phyloP scores from a whole-genome alignment of 345 rosid species.

The Boechera divaricarpa region DNA sequence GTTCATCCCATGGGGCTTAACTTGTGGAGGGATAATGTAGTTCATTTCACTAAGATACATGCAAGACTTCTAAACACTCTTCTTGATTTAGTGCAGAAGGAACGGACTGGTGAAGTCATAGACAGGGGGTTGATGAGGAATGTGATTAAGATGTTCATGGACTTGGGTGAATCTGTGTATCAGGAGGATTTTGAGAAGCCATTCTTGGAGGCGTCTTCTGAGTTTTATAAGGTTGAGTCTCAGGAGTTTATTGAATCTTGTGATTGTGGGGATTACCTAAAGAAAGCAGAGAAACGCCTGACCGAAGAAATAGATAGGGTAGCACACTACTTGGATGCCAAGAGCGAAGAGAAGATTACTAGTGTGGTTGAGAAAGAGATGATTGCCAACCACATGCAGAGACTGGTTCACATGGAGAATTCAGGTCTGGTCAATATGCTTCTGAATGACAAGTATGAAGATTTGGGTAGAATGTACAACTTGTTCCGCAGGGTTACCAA shows the following conservation, averaged over 20 bases:
- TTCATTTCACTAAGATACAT: slow-evolving; percentile 77
- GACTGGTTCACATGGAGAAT: slow-evolving; percentile 97
- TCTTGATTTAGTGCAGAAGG: slow-evolving; percentile 82
- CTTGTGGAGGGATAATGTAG: slow-evolving; percentile 89
- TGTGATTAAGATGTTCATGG: slow-evolving; percentile 92
- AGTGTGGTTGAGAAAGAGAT: slow-evolving; percentile 97
- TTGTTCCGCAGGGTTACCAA: slow-evolving; percentile 81
- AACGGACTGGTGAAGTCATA: slow-evolving; percentile 89
- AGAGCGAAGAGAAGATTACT: slow-evolving; percentile 90
- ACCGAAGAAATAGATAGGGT: slow-evolving; percentile 98
- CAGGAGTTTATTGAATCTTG: slow-evolving; percentile 89
- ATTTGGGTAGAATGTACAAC: slow-evolving; percentile 90
- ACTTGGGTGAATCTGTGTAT: slow-evolving; percentile 88
- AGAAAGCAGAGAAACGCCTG: slow-evolving; percentile 90
- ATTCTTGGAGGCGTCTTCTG: slow-evolving; percentile 87
- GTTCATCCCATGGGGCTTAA: slow-evolving; percentile 93
- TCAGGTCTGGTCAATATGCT: slow-evolving; percentile 97
- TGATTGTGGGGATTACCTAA: slow-evolving; percentile 93
- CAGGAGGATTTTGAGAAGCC: slow-evolving; percentile 98
- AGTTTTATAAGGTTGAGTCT: slow-evolving; percentile 90
- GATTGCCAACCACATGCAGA: slow-evolving; percentile 97
- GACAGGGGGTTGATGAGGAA: slow-evolving; percentile 94
- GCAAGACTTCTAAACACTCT: slow-evolving; percentile 74
- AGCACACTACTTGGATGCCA: slow-evolving; percentile 82
- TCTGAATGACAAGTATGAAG: slow-evolving; percentile 86